Evolutionary conservation across 371 early-diverging fungal genomes (phyloP), one percentile per base, ranked within the genome.

Genomic region (Apophysomyces elegans): DNA sequence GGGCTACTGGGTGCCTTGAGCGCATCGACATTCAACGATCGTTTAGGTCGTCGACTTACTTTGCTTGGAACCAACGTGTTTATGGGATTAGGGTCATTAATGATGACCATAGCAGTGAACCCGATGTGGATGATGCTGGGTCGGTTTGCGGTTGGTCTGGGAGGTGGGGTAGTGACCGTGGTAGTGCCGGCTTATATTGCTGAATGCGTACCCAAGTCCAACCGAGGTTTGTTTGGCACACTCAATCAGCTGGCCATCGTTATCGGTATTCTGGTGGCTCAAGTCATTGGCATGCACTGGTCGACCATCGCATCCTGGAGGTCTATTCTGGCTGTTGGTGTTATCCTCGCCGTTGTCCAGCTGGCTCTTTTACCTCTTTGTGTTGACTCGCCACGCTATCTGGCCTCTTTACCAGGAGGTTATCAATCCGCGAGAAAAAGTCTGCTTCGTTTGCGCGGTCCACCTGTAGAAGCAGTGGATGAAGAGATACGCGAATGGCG

Each of bases 161-260:
- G 91, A 5, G 84, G 87, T 41, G 99, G 98, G 4, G 79, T 88
- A 5, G 88, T 90, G 2, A 90, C 94, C 5, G 95, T 93, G 35
- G 88, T 92, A 32, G 91, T 94, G 0, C 96, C 98, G 8, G 78
- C 90, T 50, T 98, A 96, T 70, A 77, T 98, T 45, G 82, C 90
- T 8, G 95, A 96, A 69, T 86, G 98, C 56, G 88, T 95, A 12
- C 93, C 97, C 0, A 73, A 82, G 18, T 74, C 81, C 4, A 74
- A 76, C 16, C 85, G 96, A 6, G 99, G 98, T 1, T 79, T 87
- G 21, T 85, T 93, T 59, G 92, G 92, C 35, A 79, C 90, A n/a
- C 77, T 92, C 59, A 95, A 94, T 76, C 96, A 96, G 73, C 67
- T 96, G 47, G 88, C 91, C 12, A 87, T 96, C 57, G 93, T 96